Conservation (phyloP, 2,329 filamentous ascomycete genomes). For the Ascochyta clinopodiicola region DNA sequence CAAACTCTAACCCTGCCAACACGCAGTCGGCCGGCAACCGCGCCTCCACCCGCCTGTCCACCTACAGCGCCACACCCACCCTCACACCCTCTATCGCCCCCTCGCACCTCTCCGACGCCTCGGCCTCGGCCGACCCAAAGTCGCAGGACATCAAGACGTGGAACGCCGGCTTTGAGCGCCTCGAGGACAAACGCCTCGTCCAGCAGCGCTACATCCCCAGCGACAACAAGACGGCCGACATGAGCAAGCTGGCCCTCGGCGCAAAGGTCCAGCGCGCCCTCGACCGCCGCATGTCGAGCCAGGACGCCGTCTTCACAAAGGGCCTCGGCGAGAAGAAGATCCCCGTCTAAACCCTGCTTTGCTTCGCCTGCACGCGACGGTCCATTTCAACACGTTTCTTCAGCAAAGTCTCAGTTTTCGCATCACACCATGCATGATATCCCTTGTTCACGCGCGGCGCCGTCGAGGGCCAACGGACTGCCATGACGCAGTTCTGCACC, state of each 20-base stretch:
- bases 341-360: constrained; percentile 25
- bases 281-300: constrained; percentile 81
- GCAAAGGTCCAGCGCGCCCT: constrained; percentile 91
- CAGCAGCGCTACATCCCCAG: constrained; percentile 82
- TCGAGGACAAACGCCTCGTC: constrained; percentile 85
- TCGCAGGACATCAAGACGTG: constrained; percentile 75
- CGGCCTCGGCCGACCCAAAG: constrained; percentile 54
- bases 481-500: background rate
- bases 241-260: constrained; percentile 85
- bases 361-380: background rate
- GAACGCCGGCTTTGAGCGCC: constrained; percentile 79
- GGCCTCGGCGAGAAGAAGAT: constrained; percentile 46
- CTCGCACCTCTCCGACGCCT: constrained; percentile 48
- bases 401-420: constrained; percentile 15
- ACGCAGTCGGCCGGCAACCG: constrained; percentile 45
- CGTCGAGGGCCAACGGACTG: constrained; percentile 1
- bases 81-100: constrained; percentile 59
- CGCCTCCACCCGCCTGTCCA: constrained; percentile 56
- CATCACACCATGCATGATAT: constrained; percentile 17
- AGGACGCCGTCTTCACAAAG: constrained; percentile 83
- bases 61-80: constrained; percentile 59
- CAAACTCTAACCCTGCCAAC: constrained; percentile 35
- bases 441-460: constrained; percentile 11
- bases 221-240: constrained; percentile 79
- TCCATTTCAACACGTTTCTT: constrained; percentile 11